phyloP scores from a whole-genome alignment of 225 moss, liverwort and hornwort species.

The Marchantia paleacea region DNA sequence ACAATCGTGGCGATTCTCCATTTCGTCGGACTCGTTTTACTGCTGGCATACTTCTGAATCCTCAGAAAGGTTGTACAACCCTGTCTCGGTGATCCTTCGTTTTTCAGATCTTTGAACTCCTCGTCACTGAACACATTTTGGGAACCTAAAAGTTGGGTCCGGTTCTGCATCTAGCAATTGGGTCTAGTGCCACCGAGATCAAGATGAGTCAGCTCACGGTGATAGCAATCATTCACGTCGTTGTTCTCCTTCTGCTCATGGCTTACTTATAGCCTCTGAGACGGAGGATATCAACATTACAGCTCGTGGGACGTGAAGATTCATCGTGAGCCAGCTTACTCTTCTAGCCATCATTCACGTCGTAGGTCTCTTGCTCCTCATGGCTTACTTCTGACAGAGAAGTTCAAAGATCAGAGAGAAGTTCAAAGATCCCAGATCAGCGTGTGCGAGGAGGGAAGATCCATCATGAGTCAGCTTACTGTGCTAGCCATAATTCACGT shows the following conservation, averaged over 20 bases:
- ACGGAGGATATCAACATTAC: neutral
- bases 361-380: neutral
- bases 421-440: too few relatives aligned
- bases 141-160: too few relatives aligned
- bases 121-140: too few relatives aligned
- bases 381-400: neutral
- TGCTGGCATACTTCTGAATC: too few relatives aligned
- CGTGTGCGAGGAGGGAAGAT: neutral
- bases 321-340: constrained; percentile 3
- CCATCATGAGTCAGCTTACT: constrained; percentile 10
- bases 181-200: neutral
- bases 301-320: neutral
- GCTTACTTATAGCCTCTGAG: constrained; percentile 5
- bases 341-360: neutral
- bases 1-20: too few relatives aligned
- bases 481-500: neutral
- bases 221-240: neutral
- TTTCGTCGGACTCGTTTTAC: too few relatives aligned
- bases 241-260: constrained; percentile 3
- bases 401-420: too few relatives aligned
- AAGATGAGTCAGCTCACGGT: constrained; percentile 9
- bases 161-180: too few relatives aligned
- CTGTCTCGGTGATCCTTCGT: too few relatives aligned
- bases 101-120: too few relatives aligned
- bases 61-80: too few relatives aligned